Percentiles rank a stretch among this genome's conserved stretches.
phyloP scores from a whole-genome alignment of 805 yeast species.

The Cyberlindnera maritima region DNA sequence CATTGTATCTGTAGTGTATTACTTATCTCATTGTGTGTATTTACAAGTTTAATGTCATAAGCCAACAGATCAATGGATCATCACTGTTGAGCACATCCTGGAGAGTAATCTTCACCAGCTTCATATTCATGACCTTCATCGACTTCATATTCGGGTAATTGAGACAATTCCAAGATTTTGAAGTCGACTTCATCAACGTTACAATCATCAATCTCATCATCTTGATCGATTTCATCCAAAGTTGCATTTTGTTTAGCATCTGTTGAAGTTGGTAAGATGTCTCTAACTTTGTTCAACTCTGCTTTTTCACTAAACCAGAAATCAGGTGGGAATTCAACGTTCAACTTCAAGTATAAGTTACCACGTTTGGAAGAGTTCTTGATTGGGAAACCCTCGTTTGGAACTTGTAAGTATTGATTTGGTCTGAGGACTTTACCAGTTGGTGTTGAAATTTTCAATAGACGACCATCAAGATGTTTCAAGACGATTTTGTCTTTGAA shows the following conservation, averaged over 20 bases:
- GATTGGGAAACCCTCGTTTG: slow-evolving; percentile 84
- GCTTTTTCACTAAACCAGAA: slow-evolving; percentile 78
- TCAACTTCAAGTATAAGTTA: slow-evolving; percentile 66
- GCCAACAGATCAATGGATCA: no score
- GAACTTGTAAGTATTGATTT: slow-evolving; percentile 60
- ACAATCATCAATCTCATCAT: slow-evolving; percentile 8
- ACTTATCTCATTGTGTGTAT: no score
- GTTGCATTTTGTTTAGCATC: slow-evolving; percentile 30
- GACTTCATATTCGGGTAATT: slow-evolving; percentile 9
- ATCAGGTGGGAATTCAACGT: slow-evolving; percentile 79
- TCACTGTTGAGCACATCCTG: slow-evolving; percentile 43
- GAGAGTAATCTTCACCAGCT: slow-evolving; percentile 19
- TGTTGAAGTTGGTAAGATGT: slow-evolving; percentile 46
- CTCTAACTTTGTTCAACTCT: slow-evolving; percentile 54
- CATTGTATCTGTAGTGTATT: no score
- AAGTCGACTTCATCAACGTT: slow-evolving; percentile 22
- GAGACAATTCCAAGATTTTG: slow-evolving; percentile 7
- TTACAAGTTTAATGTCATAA: no score
- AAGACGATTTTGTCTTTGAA: slow-evolving; percentile 59
- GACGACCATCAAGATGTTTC: slow-evolving; percentile 78
- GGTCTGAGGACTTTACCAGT: slow-evolving; percentile 82
- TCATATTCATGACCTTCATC: slow-evolving; percentile 20
- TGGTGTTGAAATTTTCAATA: slow-evolving; percentile 60
- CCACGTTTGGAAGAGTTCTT: slow-evolving; percentile 44
- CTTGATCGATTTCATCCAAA: slow-evolving; percentile 24